Conservation (phyloP, 75 land plant genomes). For the Adiantum capillusveneris region DNA sequence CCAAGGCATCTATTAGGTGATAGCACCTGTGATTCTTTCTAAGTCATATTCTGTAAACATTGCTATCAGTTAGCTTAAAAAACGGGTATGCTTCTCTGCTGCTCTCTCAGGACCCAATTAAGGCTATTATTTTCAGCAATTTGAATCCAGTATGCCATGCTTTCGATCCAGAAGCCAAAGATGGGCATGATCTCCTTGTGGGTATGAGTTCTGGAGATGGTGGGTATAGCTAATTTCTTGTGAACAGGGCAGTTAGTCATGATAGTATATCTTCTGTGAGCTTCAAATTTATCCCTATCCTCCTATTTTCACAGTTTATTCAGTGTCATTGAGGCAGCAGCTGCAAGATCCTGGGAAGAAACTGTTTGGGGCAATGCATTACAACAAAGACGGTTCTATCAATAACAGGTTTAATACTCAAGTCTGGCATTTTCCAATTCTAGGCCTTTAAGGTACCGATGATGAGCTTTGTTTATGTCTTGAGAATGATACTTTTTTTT, state of each 20-base stretch:
- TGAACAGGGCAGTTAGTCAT: no score
- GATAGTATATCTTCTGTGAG: no score
- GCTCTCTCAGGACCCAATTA: slow-evolving; percentile 79
- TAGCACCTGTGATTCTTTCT: no score
- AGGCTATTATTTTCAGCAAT: slow-evolving; percentile 65
- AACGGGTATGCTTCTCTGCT: no score
- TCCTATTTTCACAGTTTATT: slow-evolving; percentile 84
- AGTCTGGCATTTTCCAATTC: no score
- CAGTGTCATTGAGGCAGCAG: slow-evolving; percentile 84
- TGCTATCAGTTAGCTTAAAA: no score
- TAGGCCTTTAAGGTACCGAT: no score
- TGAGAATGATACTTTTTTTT: no score
- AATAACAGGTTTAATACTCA: slow-evolving; percentile 80
- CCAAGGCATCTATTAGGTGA: neutral
- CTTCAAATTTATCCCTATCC: no score
- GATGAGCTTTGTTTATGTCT: no score
- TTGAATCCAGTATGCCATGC: slow-evolving; percentile 84
- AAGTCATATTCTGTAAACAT: no score
- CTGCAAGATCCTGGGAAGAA: slow-evolving; percentile 97
- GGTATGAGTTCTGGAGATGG: slow-evolving; percentile 94
- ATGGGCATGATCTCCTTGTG: slow-evolving; percentile 90
- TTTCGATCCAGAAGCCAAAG: slow-evolving; percentile 83
- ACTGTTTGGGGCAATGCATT: slow-evolving; percentile 90
- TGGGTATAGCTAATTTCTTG: slow-evolving; percentile 9
- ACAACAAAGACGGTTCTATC: slow-evolving; percentile 87